A percentile compares a stretch with the other conserved stretches of the same genome.
Conservation (phyloP, 495 filamentous ascomycete genomes). For the Trichoderma orchidacearum region DNA sequence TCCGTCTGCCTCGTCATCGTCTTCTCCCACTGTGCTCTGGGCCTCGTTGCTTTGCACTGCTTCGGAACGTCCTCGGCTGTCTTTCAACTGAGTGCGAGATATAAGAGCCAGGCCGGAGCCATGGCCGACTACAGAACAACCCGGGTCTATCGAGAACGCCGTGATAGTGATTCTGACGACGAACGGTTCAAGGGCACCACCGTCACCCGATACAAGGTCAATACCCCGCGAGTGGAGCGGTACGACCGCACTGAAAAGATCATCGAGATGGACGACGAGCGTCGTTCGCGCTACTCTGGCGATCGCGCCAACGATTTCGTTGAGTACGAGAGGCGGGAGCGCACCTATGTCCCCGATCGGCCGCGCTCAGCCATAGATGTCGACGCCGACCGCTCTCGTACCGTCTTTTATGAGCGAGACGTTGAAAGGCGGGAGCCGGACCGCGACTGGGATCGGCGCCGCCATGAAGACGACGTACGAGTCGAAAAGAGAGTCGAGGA, state of each 20-base stretch:
- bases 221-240: constrained; percentile 22
- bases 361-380: constrained; percentile 29
- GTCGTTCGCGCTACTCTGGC: constrained; percentile 24
- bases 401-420: constrained; percentile 22
- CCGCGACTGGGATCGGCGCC: constrained; percentile 25
- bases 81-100: background rate
- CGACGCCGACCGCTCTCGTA: constrained; percentile 33
- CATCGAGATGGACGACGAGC: constrained; percentile 37
- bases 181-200: constrained; percentile 34
- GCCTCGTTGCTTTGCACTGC: no score
- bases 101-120: background rate
- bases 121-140: constrained; percentile 36
- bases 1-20: background rate
- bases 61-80: background rate
- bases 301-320: constrained; percentile 22
- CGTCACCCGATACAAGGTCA: constrained; percentile 41
- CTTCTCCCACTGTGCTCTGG: no score
- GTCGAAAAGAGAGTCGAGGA: constrained; percentile 35
- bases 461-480: constrained; percentile 27
- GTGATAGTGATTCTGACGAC: constrained; percentile 20
- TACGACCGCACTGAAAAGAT: constrained; percentile 32
- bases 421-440: constrained; percentile 41
- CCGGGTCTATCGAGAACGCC: constrained; percentile 27
- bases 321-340: constrained; percentile 34
- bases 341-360: constrained; percentile 28